Conservation (phyloP, 768 basidiomycete genomes). For the Russula vinacea region DNA sequence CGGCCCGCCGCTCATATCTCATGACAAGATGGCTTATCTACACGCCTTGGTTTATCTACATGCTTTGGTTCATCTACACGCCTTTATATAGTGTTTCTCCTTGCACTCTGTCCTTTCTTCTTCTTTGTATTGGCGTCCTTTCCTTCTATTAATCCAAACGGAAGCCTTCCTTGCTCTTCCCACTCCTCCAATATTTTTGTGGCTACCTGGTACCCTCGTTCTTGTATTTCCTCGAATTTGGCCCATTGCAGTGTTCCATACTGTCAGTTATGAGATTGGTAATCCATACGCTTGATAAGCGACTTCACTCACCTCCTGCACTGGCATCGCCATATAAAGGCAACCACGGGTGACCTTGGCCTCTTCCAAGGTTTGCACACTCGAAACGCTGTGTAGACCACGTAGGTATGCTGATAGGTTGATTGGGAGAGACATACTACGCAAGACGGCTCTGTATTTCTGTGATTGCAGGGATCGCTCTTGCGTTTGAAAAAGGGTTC, state of each 20-base stretch:
- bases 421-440: constrained; percentile 59
- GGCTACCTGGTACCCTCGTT: constrained; percentile 75
- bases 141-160: constrained; percentile 65
- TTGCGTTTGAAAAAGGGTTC: constrained; percentile 83
- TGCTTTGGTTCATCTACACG: not conserved
- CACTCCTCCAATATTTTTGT: constrained; percentile 68
- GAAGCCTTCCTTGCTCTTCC: constrained; percentile 82
- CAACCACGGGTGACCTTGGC: constrained; percentile 89
- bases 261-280: constrained; percentile 38
- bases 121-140: constrained; percentile 45
- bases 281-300: not conserved
- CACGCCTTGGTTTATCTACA: not conserved
- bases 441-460: constrained; percentile 93
- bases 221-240: constrained; percentile 85
- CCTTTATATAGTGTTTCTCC: constrained; percentile 64
- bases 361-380: constrained; percentile 90
- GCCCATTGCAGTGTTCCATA: constrained; percentile 89
- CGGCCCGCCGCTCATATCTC: constrained; percentile 9
- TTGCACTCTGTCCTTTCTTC: constrained; percentile 70
- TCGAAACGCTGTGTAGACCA: constrained; percentile 68
- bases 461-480: constrained; percentile 80
- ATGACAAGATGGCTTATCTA: not conserved
- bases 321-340: constrained; percentile 92
- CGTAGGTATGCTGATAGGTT: constrained; percentile 20
- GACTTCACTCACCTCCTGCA: constrained; percentile 65